Evolutionary conservation across 75 land plant species (phyloP).

Genomic region (Selaginella tamariscina): DNA sequence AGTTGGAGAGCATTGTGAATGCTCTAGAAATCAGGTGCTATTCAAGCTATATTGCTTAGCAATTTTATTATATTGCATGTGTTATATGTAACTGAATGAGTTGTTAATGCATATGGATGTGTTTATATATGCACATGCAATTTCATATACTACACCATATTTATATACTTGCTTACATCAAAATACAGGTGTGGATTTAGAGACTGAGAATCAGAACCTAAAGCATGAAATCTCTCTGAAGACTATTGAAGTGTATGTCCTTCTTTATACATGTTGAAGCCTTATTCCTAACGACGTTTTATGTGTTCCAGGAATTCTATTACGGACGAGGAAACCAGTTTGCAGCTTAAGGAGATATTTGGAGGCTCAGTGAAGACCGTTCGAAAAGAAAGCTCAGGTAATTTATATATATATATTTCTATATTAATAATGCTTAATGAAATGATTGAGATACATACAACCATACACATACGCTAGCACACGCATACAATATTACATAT

Average conservation of each 20-base stretch:
- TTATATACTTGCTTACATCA: too few species aligned
- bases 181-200: slow-evolving; percentile 77
- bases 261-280: not conserved
- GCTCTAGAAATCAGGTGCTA: slow-evolving; percentile 77
- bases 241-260: slow-evolving; percentile 23
- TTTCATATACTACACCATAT: not conserved
- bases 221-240: slow-evolving; percentile 42
- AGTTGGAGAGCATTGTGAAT: slow-evolving; percentile 76
- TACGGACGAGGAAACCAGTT: not conserved
- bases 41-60: too few species aligned
- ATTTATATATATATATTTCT: too few species aligned
- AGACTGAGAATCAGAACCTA: slow-evolving; percentile 55
- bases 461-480: too few species aligned
- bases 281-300: not conserved
- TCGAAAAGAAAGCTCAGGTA: slow-evolving; percentile 51
- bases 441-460: too few species aligned
- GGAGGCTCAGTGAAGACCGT: slow-evolving; percentile 19
- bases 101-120: not conserved
- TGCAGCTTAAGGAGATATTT: slow-evolving; percentile 14
- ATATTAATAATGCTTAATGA: too few species aligned
- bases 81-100: too few species aligned
- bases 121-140: too few species aligned
- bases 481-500: too few species aligned
- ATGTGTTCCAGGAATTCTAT: not conserved
- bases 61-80: too few species aligned